These are phyloP conservation scores for Podosphaera xanthii DNA, from an alignment of 2,329 filamentous ascomycete species.

Conservation along the genomic window DNA sequence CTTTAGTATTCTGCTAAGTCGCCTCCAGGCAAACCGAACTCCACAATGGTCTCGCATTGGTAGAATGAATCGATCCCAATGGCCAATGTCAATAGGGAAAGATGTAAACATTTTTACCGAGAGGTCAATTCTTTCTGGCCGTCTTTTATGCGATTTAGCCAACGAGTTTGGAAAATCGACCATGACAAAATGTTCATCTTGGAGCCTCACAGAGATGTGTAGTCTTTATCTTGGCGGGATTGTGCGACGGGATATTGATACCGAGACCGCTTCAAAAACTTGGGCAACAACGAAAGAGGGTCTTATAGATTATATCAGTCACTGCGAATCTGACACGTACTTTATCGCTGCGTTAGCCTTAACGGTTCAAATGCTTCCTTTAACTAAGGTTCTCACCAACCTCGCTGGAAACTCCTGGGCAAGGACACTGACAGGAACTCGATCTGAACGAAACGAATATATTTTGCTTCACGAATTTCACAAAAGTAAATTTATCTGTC, in stretches of 20 bases:
- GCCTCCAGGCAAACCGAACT: conserved; percentile 73
- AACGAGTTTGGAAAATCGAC: conserved; percentile 95
- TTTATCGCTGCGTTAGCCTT: conserved; percentile 82
- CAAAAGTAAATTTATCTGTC: conserved; percentile 91
- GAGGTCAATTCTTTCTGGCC: conserved; percentile 68
- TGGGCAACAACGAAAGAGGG: conserved; percentile 71
- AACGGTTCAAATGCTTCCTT: conserved; percentile 70
- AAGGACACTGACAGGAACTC: conserved; percentile 79
- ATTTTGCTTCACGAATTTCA: conserved; percentile 96
- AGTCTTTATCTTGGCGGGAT: conserved; percentile 55
- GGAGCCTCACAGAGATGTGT: conserved; percentile 96
- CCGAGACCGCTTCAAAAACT: conserved; percentile 62
- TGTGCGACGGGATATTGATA: conserved; percentile 60
- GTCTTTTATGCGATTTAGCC: conserved; percentile 76
- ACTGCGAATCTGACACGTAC: conserved; percentile 88
- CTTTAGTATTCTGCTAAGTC: conserved; percentile 71
- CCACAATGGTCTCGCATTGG: conserved; percentile 90
- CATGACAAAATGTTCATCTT: conserved; percentile 94
- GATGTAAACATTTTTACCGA: conserved; percentile 86
- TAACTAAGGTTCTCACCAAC: conserved; percentile 90
- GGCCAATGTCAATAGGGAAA: conserved; percentile 73
- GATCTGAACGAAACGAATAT: conserved; percentile 95
- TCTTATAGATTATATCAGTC: conserved; percentile 76
- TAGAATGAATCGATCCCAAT: conserved; percentile 57
- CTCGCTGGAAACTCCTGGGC: conserved; percentile 97